Evolutionary conservation across 345 rosid genomes (phyloP).

Genomic region (Eucalyptus camaldulensis): DNA sequence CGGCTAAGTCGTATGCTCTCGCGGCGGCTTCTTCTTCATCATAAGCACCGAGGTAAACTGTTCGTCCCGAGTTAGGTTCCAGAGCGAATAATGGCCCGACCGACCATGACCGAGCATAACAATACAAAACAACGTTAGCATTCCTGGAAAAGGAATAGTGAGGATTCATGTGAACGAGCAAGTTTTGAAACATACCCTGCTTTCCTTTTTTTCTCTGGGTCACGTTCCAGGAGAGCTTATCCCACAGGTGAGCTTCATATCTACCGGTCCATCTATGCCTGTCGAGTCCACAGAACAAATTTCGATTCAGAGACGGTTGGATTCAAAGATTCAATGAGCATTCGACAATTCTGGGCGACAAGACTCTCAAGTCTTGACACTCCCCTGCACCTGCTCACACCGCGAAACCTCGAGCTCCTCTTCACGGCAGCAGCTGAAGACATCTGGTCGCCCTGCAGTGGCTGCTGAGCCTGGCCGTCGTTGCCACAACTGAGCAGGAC

Average conservation of each 20-base stretch:
- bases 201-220: slow-evolving; percentile 61
- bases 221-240: slow-evolving; percentile 51
- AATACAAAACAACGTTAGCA: neutral
- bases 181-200: slow-evolving; percentile 20
- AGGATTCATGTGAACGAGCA: neutral
- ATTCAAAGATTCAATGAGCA: neutral
- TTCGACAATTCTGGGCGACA: neutral
- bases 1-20: slow-evolving; percentile 58
- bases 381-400: slow-evolving; percentile 19
- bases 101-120: neutral
- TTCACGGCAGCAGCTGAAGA: slow-evolving; percentile 24
- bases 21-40: slow-evolving; percentile 68
- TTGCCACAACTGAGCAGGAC: neutral
- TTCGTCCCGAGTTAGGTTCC: neutral
- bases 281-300: neutral
- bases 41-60: slow-evolving; percentile 64
- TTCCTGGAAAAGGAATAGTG: neutral
- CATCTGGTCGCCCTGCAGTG: slow-evolving; percentile 1
- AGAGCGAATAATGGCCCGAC: neutral
- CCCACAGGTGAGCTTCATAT: slow-evolving; percentile 68
- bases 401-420: slow-evolving; percentile 65
- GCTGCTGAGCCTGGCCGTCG: neutral
- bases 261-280: slow-evolving; percentile 65
- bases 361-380: too few relatives aligned
- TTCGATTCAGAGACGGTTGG: neutral